Evolutionary conservation across 1,139 yeast genomes (phyloP).

Genomic region (Yamadazyma mexicana): DNA sequence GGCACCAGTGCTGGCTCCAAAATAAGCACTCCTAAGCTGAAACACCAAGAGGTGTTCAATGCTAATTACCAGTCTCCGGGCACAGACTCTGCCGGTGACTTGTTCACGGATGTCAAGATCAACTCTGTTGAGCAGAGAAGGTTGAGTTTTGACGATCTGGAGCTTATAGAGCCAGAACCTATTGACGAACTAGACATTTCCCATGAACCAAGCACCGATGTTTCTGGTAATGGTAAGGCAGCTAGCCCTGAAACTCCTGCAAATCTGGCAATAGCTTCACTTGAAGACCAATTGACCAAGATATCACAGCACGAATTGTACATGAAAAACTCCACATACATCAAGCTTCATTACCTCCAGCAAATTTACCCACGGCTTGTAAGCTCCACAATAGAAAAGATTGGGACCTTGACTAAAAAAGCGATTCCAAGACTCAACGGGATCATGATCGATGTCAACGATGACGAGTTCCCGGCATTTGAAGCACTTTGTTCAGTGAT

Average conservation of each 20-base stretch:
- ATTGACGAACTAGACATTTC: neutral
- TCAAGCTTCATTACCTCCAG: conserved; percentile 27
- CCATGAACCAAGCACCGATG: no score
- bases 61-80: neutral
- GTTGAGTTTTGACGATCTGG: conserved; percentile 7
- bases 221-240: no score
- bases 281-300: conserved; percentile 8
- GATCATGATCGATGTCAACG: conserved; percentile 30
- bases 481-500: conserved; percentile 35
- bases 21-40: neutral
- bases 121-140: conserved; percentile 11
- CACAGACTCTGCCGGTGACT: conserved; percentile 7
- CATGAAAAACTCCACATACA: conserved; percentile 16
- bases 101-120: conserved; percentile 12
- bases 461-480: conserved; percentile 36
- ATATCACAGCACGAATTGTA: conserved; percentile 10
- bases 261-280: neutral
- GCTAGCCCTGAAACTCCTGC: neutral
- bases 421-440: conserved; percentile 27
- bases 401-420: conserved; percentile 22
- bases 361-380: conserved; percentile 32
- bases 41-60: neutral
- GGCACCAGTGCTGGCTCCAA: neutral
- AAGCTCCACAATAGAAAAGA: conserved; percentile 17
- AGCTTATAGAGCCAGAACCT: neutral